Conservation (phyloP, 2,329 filamentous ascomycete genomes). For the Rhynchosporium secalis region DNA sequence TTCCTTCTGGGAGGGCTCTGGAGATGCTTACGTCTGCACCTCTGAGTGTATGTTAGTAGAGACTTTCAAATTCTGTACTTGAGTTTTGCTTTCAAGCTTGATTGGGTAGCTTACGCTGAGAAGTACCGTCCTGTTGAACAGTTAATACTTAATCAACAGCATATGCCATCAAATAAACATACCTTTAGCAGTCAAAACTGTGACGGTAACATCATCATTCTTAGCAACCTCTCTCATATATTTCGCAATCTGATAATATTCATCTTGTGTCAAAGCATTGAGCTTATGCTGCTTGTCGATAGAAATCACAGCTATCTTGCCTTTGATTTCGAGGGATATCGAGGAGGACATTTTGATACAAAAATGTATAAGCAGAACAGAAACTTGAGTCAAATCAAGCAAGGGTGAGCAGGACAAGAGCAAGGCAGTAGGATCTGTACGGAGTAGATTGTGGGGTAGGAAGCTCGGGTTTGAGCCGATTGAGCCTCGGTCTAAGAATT, state of each 20-base stretch:
- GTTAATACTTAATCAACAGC: not conserved
- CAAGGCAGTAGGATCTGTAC: too few species aligned
- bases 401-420: too few species aligned
- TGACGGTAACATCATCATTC: conserved; percentile 79
- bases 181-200: conserved; percentile 79
- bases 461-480: conserved; percentile 7
- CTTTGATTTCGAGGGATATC: conserved; percentile 57
- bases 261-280: conserved; percentile 70
- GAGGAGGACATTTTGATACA: conserved; percentile 26
- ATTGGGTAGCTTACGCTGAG: conserved; percentile 67
- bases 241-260: conserved; percentile 77
- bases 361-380: not conserved
- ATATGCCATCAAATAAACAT: conserved; percentile 44
- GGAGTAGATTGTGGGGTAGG: conserved; percentile 22
- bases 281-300: conserved; percentile 85
- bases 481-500: conserved; percentile 21
- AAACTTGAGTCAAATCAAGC: too few species aligned
- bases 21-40: conserved; percentile 74
- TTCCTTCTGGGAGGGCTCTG: conserved; percentile 44
- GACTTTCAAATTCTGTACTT: not conserved
- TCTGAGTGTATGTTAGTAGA: conserved; percentile 45
- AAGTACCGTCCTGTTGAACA: conserved; percentile 58
- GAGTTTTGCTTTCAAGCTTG: not conserved
- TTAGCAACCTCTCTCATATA: conserved; percentile 75
- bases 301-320: conserved; percentile 78